These are phyloP conservation scores for Pleurotus cornucopiae DNA, from an alignment of 768 basidiomycete genomes.

Conservation along the genomic window DNA sequence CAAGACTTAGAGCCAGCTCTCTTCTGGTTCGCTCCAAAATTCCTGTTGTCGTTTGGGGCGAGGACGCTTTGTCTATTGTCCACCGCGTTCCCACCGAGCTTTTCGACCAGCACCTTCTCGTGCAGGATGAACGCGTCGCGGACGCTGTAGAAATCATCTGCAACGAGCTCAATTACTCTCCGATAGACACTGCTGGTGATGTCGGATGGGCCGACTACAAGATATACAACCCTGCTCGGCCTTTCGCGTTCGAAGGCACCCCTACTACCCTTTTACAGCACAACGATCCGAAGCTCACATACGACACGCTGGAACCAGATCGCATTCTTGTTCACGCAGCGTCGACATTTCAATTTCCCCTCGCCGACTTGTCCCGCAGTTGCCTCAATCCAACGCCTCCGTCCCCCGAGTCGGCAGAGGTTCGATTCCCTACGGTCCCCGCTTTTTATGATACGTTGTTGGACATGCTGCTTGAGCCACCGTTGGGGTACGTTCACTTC, in stretches of 20 bases:
- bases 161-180: neutral
- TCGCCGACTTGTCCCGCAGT: slow-evolving; percentile 12
- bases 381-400: slow-evolving; percentile 12
- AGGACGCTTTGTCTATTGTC: slow-evolving; percentile 17
- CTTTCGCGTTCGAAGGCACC: neutral
- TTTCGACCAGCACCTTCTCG: slow-evolving; percentile 15
- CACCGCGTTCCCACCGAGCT: slow-evolving; percentile 16
- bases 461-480: neutral
- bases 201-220: neutral
- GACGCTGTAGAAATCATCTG: no score
- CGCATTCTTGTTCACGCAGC: slow-evolving; percentile 13
- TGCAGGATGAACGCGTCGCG: slow-evolving; percentile 12
- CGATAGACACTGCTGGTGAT: neutral
- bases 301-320: slow-evolving; percentile 1
- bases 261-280: neutral
- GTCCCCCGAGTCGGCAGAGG: neutral
- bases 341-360: slow-evolving; percentile 10
- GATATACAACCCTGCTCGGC: neutral
- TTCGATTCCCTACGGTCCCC: slow-evolving; percentile 12
- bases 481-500: neutral
- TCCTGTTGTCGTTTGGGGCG: slow-evolving; percentile 14
- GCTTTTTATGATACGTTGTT: slow-evolving; percentile 5
- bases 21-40: no score
- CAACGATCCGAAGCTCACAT: neutral
- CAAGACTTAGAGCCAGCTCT: neutral